Conservation (phyloP, 2,329 filamentous ascomycete species). For the Trichoderma afroharzianum region DNA sequence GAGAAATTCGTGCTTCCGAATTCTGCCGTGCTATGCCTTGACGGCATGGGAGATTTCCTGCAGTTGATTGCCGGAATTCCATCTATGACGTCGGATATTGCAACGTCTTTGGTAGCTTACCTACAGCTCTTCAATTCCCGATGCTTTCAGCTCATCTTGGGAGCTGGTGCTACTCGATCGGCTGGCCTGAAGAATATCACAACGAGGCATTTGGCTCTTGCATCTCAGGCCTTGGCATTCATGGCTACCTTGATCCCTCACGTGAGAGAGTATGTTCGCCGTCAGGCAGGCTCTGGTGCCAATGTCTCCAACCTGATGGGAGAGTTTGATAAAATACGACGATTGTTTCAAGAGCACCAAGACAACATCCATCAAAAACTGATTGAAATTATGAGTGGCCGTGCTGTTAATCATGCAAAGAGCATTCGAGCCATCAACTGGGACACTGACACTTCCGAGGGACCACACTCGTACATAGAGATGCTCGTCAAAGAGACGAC, state of each 20-base stretch:
- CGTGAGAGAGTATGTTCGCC: slow-evolving; percentile 83
- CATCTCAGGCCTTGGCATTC: slow-evolving; percentile 84
- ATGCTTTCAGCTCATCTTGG: slow-evolving; percentile 92
- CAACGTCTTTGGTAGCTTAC: slow-evolving; percentile 75
- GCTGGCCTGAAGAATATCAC: slow-evolving; percentile 95
- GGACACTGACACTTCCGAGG: slow-evolving; percentile 48
- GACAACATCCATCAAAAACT: slow-evolving; percentile 88
- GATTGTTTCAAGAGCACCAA: slow-evolving; percentile 84
- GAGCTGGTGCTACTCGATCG: slow-evolving; percentile 82
- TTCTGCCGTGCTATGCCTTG: slow-evolving; percentile 76
- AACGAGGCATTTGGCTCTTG: slow-evolving; percentile 88
- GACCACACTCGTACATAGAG: slow-evolving; percentile 74
- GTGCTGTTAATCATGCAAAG: slow-evolving; percentile 70
- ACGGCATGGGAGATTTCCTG: slow-evolving; percentile 77
- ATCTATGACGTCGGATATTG: slow-evolving; percentile 82
- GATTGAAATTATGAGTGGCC: slow-evolving; percentile 84
- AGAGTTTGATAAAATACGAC: slow-evolving; percentile 85
- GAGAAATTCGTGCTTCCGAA: slow-evolving; percentile 83
- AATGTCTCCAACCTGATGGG: slow-evolving; percentile 60
- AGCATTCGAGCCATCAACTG: slow-evolving; percentile 73
- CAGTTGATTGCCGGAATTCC: slow-evolving; percentile 81
- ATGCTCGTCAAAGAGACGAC: slow-evolving; percentile 81
- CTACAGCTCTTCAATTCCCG: slow-evolving; percentile 93
- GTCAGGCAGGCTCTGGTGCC: slow-evolving; percentile 58
- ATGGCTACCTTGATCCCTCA: slow-evolving; percentile 84